These are phyloP conservation scores for Ricinus communis DNA, from an alignment of 345 rosid genomes.

Conservation along the genomic window DNA sequence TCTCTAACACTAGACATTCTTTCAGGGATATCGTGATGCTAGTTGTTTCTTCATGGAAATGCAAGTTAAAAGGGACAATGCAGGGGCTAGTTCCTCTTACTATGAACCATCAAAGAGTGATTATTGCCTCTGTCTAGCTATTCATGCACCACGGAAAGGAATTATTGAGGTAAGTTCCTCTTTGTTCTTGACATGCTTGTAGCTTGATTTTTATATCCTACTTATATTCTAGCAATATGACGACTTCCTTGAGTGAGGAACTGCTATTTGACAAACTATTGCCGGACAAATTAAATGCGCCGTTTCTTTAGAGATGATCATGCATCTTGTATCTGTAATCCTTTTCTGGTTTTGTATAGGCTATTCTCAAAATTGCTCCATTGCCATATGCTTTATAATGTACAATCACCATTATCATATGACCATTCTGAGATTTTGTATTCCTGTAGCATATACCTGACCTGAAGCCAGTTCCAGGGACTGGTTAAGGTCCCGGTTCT, in stretches of 20 bases:
- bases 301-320: no score
- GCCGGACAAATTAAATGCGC: no score
- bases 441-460: no score
- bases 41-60: constrained; percentile 92
- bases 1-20: constrained; percentile 4
- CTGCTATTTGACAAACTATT: neutral
- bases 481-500: no score
- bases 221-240: neutral
- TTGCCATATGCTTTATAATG: no score
- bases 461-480: no score
- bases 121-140: constrained; percentile 90
- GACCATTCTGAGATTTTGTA: no score
- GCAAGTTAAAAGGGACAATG: constrained; percentile 58
- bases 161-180: constrained; percentile 64
- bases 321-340: neutral
- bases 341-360: neutral
- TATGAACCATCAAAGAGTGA: constrained; percentile 66
- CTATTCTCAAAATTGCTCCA: neutral
- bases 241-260: neutral
- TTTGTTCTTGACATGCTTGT: neutral
- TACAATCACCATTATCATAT: no score
- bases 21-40: constrained; percentile 95
- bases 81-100: constrained; percentile 47
- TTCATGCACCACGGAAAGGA: constrained; percentile 96
- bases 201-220: neutral